Conservation (phyloP, 257 asterid genomes). For the Oldenlandia corymbosa region DNA sequence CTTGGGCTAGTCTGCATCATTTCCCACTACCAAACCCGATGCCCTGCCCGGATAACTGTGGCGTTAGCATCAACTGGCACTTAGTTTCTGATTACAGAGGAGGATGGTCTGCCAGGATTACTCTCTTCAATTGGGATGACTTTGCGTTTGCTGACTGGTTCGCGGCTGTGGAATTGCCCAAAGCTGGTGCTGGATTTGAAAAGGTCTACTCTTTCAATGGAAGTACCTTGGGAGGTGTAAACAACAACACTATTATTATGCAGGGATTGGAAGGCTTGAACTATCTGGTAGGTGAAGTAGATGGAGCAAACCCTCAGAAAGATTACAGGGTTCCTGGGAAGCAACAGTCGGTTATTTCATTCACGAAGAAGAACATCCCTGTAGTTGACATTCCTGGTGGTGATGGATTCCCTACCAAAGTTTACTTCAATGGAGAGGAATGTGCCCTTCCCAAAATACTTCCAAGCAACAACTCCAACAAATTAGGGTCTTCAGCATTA, state of each 20-base stretch:
- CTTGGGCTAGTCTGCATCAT: slow-evolving; percentile 78
- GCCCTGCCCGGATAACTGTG: slow-evolving; percentile 85
- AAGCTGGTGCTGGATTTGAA: slow-evolving; percentile 62
- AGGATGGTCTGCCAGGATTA: slow-evolving; percentile 90
- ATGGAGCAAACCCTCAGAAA: slow-evolving; percentile 43
- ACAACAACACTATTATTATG: slow-evolving; percentile 72
- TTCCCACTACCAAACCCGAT: slow-evolving; percentile 57
- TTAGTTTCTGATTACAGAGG: slow-evolving; percentile 65
- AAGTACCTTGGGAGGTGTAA: slow-evolving; percentile 37
- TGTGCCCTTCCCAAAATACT: slow-evolving; percentile 63
- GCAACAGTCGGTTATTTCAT: slow-evolving; percentile 89
- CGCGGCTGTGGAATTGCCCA: slow-evolving; percentile 59
- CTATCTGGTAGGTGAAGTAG: slow-evolving; percentile 68
- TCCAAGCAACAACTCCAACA: slow-evolving; percentile 45
- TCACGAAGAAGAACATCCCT: slow-evolving; percentile 67
- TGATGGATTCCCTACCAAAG: slow-evolving; percentile 83
- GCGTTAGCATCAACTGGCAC: slow-evolving; percentile 91
- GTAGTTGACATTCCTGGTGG: slow-evolving; percentile 56
- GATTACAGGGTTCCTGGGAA: slow-evolving; percentile 76
- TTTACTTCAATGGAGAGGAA: slow-evolving; percentile 92
- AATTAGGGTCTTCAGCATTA: slow-evolving; percentile 24
- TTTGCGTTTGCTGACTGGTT: slow-evolving; percentile 72
- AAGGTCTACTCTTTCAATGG: slow-evolving; percentile 83
- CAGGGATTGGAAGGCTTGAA: slow-evolving; percentile 74
- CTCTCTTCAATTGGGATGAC: slow-evolving; percentile 88